phyloP scores from a whole-genome alignment of 2,329 filamentous ascomycete genomes.

The Microdochium paspali region DNA sequence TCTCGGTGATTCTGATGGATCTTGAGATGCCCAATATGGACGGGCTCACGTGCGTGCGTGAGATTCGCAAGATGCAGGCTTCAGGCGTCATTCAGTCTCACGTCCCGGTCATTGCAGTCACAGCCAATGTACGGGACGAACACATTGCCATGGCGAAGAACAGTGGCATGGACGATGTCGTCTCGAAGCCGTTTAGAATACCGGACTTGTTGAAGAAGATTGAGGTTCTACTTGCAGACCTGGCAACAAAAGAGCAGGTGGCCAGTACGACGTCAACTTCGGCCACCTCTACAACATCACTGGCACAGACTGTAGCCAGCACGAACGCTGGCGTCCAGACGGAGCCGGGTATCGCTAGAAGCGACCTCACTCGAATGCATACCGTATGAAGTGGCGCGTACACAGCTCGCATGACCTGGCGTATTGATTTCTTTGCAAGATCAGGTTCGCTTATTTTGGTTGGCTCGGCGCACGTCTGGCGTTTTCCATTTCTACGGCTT shows the following conservation, averaged over 20 bases:
- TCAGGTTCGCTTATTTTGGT: no score
- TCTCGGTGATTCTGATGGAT: slow-evolving; percentile 35
- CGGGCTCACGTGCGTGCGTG: slow-evolving; percentile 28
- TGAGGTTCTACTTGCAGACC: slow-evolving; percentile 13
- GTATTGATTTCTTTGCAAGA: no score
- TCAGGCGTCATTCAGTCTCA: slow-evolving; percentile 19
- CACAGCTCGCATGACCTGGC: no score
- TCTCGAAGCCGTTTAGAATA: slow-evolving; percentile 48
- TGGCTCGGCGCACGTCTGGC: no score
- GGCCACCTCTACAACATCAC: not conserved
- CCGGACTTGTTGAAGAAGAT: slow-evolving; percentile 33
- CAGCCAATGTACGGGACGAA: slow-evolving; percentile 32
- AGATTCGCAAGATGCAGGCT: slow-evolving; percentile 27
- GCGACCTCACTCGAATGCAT: no score
- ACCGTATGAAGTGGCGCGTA: no score
- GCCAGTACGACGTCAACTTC: not conserved
- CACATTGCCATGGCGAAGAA: slow-evolving; percentile 25
- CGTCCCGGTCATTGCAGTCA: slow-evolving; percentile 36
- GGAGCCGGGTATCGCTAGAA: no score
- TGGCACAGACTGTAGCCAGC: not conserved
- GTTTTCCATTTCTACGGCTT: no score
- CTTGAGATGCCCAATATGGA: slow-evolving; percentile 41
- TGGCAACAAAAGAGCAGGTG: not conserved
- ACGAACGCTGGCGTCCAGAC: not conserved
- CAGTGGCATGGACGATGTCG: slow-evolving; percentile 38